These are phyloP conservation scores for Rosa persica DNA, from an alignment of 306 rosid genomes.

Conservation along the genomic window DNA sequence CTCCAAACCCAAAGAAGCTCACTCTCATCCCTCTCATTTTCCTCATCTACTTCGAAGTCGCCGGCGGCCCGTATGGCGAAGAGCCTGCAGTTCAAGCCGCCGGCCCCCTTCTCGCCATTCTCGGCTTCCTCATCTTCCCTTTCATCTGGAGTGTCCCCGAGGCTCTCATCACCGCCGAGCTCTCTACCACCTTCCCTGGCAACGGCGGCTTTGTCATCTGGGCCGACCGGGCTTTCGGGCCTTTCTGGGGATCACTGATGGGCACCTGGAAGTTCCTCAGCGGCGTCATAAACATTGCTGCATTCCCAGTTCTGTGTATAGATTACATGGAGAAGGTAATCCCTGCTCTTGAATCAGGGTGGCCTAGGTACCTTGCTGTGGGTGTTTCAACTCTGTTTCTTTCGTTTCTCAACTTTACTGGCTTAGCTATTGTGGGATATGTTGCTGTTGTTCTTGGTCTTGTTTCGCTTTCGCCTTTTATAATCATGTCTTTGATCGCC, in stretches of 20 bases:
- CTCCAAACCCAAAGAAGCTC: not conserved
- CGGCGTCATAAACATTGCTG: slow-evolving; percentile 41
- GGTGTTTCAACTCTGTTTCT: slow-evolving; percentile 20
- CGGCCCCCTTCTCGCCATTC: slow-evolving; percentile 42
- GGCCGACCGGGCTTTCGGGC: slow-evolving; percentile 44
- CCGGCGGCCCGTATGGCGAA: slow-evolving; percentile 42
- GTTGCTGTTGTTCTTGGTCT: slow-evolving; percentile 26
- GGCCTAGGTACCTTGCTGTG: slow-evolving; percentile 29
- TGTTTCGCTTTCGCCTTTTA: slow-evolving; percentile 31
- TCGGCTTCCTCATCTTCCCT: slow-evolving; percentile 41
- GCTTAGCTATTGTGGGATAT: slow-evolving; percentile 36
- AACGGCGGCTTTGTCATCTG: slow-evolving; percentile 48
- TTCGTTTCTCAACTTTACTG: slow-evolving; percentile 36
- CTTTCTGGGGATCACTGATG: slow-evolving; percentile 45
- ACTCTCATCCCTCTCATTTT: slow-evolving; percentile 39
- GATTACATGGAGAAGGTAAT: slow-evolving; percentile 30
- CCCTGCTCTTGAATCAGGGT: slow-evolving; percentile 30
- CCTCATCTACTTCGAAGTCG: slow-evolving; percentile 47
- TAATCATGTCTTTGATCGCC: slow-evolving; percentile 31
- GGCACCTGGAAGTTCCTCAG: slow-evolving; percentile 43
- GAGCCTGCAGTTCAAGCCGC: slow-evolving; percentile 38
- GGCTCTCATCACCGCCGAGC: slow-evolving; percentile 43
- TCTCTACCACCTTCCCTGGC: slow-evolving; percentile 42
- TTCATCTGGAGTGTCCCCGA: slow-evolving; percentile 43
- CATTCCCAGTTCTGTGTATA: slow-evolving; percentile 37